phyloP scores from a whole-genome alignment of 768 basidiomycete genomes.

The Termitomyces titanicus region DNA sequence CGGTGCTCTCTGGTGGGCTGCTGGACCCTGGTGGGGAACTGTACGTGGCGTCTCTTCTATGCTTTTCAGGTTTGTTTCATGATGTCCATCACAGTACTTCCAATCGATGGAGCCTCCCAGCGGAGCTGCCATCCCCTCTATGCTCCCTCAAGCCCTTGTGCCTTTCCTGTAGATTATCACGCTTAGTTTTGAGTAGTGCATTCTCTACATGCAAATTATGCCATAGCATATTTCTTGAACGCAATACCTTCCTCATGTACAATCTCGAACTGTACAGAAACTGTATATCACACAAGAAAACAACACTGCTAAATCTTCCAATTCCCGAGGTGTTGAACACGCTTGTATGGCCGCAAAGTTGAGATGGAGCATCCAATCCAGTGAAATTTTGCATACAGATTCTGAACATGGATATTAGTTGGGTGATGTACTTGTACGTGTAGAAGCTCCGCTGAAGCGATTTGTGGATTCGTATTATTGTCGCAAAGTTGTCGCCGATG shows the following conservation, averaged over 20 bases:
- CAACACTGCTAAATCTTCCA: not conserved
- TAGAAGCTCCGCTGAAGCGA: too few species aligned
- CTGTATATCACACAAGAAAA: not conserved
- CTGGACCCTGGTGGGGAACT: slow-evolving; percentile 58
- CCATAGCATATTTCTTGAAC: too few species aligned
- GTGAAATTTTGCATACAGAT: too few species aligned
- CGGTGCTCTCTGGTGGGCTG: slow-evolving; percentile 54
- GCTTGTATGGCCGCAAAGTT: too few species aligned
- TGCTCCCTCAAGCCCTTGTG: slow-evolving; percentile 54
- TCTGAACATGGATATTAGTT: too few species aligned
- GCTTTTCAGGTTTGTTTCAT: slow-evolving; percentile 4
- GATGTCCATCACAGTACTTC: slow-evolving; percentile 39
- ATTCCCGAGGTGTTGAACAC: too few species aligned
- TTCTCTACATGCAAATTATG: not conserved
- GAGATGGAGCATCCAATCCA: too few species aligned
- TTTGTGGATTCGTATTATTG: too few species aligned
- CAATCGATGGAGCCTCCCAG: slow-evolving; percentile 59
- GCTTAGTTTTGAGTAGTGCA: not conserved
- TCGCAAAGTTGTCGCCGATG: too few species aligned
- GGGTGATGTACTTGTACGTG: too few species aligned
- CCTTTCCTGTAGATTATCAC: slow-evolving; percentile 44
- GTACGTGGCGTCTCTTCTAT: slow-evolving; percentile 29
- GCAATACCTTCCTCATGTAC: not conserved
- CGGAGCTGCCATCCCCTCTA: slow-evolving; percentile 47
- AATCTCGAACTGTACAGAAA: not conserved